Base-by-base conservation (phyloP, 2,329 filamentous ascomycete species). In the Epichloe coenophiala region DNA sequence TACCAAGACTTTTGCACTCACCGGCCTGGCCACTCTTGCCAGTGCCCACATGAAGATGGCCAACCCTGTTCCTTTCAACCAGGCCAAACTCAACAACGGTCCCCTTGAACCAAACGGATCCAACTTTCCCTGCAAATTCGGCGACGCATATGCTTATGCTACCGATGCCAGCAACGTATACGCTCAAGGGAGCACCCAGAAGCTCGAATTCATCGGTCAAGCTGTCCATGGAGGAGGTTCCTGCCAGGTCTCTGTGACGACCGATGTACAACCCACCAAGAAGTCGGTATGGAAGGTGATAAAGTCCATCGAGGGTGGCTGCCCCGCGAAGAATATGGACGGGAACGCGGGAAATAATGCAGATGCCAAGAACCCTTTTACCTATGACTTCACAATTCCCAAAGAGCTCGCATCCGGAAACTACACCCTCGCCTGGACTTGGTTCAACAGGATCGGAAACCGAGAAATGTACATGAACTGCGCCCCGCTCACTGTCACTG, bases 391-490 rank as follows among this genome's bases (percentile, higher is more conserved):
- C 69, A 77, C 69, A 0, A 80, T 96, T 5, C 91, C 90, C 0
- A 64, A 74, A 0, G 78, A 82, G 21, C 75, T 96, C 45, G 79
- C 83, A 8, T 71, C 82, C 1, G 93, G 91, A 4, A 77, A 89
- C 40, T 90, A 86, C 27, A 86, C 83, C 0, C 73, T 97, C 5
- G 88, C 88, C 0, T 97, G 90, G 89, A 88, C 88, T 1, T 97
- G 93, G 93, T 81, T 95, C 68, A 97, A 97, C 73, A 85, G 84
- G 53, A 62, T 95, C 9, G 93, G 93, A 3, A 95, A 95, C 71
- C 83, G 90, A 1, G 93, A 97, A 64, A 88, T 95, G 76, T 96
- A 97, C 75, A 95, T 95, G 89, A 94, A 95, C 76, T 98, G 91
- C 59, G 88, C 85, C 0, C 80, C 87, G 0, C 66, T 95, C 45